phyloP scores from a whole-genome alignment of 225 moss, liverwort and hornwort species.

The Antitrichia curtipendula region DNA sequence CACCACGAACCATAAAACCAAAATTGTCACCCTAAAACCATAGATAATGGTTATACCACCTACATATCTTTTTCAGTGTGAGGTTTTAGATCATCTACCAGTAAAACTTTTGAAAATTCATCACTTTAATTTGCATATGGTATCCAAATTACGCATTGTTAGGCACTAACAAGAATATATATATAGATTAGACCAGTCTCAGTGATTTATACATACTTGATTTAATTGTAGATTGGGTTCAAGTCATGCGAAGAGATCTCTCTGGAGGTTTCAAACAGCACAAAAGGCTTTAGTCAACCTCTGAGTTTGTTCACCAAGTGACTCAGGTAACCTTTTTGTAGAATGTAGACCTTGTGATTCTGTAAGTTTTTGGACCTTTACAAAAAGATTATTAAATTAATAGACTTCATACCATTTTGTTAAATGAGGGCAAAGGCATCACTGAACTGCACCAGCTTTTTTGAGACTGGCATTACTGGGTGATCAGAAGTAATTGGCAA shows the following conservation, averaged over 20 bases:
- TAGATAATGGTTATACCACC: neutral
- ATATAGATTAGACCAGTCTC: neutral
- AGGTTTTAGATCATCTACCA: neutral
- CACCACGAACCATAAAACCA: no score
- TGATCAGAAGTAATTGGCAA: neutral
- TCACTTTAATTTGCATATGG: no score
- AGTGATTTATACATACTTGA: neutral
- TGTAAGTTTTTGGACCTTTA: no score
- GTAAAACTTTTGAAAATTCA: no score
- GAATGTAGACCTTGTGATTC: neutral
- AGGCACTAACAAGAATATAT: neutral
- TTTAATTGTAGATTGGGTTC: conserved; percentile 60
- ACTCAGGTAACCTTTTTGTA: neutral
- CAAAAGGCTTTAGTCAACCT: conserved; percentile 48
- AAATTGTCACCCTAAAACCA: neutral
- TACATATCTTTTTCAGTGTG: neutral
- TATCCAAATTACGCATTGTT: neutral
- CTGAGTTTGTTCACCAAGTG: conserved; percentile 59
- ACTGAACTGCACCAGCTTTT: neutral
- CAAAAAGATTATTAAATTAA: neutral
- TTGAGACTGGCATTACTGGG: neutral
- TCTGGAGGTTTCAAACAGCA: conserved; percentile 42
- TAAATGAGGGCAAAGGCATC: neutral
- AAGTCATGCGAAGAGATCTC: conserved; percentile 52
- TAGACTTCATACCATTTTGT: neutral